Evolutionary conservation across 2,329 filamentous ascomycete genomes (phyloP).

Genomic region (Ambrosiella cleistominuta): DNA sequence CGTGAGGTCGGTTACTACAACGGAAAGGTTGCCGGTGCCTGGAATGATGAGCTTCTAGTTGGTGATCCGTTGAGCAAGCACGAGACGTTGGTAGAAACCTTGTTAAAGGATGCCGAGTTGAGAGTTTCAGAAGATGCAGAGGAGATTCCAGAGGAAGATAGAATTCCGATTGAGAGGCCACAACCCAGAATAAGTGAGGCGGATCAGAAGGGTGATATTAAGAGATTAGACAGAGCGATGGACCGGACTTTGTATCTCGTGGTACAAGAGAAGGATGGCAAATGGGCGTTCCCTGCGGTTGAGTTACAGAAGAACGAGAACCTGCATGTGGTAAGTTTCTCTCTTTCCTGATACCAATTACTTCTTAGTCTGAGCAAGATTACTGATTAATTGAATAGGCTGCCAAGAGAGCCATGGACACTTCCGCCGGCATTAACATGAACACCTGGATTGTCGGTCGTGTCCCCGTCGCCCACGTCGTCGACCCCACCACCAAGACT

Average conservation of each 20-base stretch:
- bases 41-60: slow-evolving; percentile 81
- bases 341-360: neutral
- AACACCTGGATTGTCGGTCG: slow-evolving; percentile 96
- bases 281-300: slow-evolving; percentile 69
- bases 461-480: slow-evolving; percentile 67
- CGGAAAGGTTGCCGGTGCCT: slow-evolving; percentile 49
- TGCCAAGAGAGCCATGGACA: slow-evolving; percentile 58
- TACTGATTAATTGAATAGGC: slow-evolving; percentile 35
- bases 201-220: slow-evolving; percentile 55
- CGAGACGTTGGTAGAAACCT: slow-evolving; percentile 44
- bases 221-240: slow-evolving; percentile 61
- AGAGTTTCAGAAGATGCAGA: slow-evolving; percentile 43
- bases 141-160: slow-evolving; percentile 37
- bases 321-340: slow-evolving; percentile 56
- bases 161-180: slow-evolving; percentile 53
- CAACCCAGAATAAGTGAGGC: slow-evolving; percentile 57
- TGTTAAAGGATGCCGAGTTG: slow-evolving; percentile 59
- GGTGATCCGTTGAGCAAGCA: slow-evolving; percentile 51
- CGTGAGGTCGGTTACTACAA: slow-evolving; percentile 77
- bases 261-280: slow-evolving; percentile 50
- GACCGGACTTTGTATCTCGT: slow-evolving; percentile 76
- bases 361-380: neutral
- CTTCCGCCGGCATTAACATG: slow-evolving; percentile 81
- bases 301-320: slow-evolving; percentile 53
- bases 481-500: slow-evolving; percentile 55